Conservation (phyloP, 176 grass and related monocot genomes). For the Avena sativa region DNA sequence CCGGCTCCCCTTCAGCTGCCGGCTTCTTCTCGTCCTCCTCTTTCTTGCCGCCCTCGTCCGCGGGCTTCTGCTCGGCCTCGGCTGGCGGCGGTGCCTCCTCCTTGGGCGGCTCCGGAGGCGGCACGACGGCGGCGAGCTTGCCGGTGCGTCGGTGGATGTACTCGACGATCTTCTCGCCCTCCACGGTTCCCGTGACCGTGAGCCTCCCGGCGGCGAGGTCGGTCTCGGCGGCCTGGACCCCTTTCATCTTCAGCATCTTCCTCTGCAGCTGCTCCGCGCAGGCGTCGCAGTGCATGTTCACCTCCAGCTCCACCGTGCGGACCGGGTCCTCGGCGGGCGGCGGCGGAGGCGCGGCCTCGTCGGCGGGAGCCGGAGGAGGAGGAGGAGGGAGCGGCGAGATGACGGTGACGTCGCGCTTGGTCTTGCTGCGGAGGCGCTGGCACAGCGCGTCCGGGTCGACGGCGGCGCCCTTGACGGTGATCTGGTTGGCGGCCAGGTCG, state of each 20-base stretch:
- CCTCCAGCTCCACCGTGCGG: conserved; percentile 63
- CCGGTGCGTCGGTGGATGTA: conserved; percentile 73
- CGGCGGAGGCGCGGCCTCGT: conserved; percentile 29
- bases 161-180: conserved; percentile 52
- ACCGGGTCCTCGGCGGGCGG: conserved; percentile 50
- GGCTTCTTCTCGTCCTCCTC: conserved; percentile 34
- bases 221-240: conserved; percentile 63
- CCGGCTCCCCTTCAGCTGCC: neutral
- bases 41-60: conserved; percentile 39
- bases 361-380: conserved; percentile 41
- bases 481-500: conserved; percentile 71
- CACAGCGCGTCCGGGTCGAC: conserved; percentile 78
- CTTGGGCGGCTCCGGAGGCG: conserved; percentile 44
- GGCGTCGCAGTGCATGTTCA: conserved; percentile 96
- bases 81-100: conserved; percentile 10
- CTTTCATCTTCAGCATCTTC: conserved; percentile 76
- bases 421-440: conserved; percentile 65
- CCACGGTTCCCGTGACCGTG: conserved; percentile 61
- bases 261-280: conserved; percentile 71
- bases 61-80: conserved; percentile 41
- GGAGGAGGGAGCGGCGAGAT: conserved; percentile 60
- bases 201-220: conserved; percentile 58
- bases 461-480: conserved; percentile 67
- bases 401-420: conserved; percentile 57
- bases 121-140: conserved; percentile 67